Percentiles rank a stretch among this genome's conserved stretches.
Evolutionary conservation across 2,329 filamentous ascomycete genomes (phyloP).

Genomic region (Thelonectria olida): DNA sequence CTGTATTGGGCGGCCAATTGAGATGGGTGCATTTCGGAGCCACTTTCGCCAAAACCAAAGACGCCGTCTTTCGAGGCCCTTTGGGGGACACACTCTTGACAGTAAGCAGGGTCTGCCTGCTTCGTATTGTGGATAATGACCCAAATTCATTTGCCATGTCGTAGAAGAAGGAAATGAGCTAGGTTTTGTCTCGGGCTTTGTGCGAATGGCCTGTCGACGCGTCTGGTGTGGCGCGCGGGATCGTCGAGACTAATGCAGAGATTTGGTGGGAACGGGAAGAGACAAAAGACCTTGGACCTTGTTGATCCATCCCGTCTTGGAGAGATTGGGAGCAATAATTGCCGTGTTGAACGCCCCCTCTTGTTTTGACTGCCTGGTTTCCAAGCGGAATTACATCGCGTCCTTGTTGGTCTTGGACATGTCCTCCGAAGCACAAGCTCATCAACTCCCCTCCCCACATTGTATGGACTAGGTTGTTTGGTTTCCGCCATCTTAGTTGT

Average conservation of each 20-base stretch:
- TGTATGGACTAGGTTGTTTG: not conserved
- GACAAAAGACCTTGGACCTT: too few relatives aligned
- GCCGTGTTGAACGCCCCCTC: too few relatives aligned
- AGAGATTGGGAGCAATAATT: constrained; percentile 3
- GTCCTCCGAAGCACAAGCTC: too few relatives aligned
- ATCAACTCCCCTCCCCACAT: constrained; percentile 2
- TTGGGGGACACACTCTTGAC: too few relatives aligned
- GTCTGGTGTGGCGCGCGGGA: constrained; percentile 20
- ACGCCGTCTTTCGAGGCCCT: too few relatives aligned
- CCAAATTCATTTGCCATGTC: constrained; percentile 6
- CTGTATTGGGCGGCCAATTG: constrained; percentile 10
- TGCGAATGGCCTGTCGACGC: not conserved
- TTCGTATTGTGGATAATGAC: too few relatives aligned
- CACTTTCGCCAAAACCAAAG: too few relatives aligned
- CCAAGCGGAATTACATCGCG: too few relatives aligned
- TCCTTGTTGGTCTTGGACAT: too few relatives aligned
- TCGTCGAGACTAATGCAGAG: constrained; percentile 23
- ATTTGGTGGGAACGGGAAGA: not conserved
- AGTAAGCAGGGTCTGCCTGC: too few relatives aligned
- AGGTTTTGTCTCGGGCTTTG: constrained; percentile 32
- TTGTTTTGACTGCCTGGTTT: constrained; percentile 1
- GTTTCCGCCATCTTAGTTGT: not conserved
- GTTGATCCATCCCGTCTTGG: not conserved
- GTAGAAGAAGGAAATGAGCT: not conserved
- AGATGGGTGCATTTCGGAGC: constrained; percentile 12